phyloP scores from a whole-genome alignment of 495 filamentous ascomycete genomes.

The Penicillium coprophilum region DNA sequence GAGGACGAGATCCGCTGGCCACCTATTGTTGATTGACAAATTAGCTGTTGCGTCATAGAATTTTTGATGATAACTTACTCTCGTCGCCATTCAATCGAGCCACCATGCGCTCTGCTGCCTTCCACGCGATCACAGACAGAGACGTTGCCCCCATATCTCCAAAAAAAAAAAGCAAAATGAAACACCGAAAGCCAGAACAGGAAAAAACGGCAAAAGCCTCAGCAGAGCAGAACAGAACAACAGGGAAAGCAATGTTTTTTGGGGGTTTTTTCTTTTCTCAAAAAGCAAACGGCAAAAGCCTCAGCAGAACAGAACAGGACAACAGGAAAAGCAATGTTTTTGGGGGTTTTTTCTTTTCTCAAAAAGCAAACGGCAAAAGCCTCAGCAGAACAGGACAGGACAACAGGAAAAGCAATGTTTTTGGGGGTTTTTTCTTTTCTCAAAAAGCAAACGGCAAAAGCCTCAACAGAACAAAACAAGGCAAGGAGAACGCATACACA shows the following conservation, averaged over 20 bases:
- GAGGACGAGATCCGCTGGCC: neutral
- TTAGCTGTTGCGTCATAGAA: neutral
- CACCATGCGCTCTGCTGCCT: neutral
- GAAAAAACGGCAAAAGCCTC: no score
- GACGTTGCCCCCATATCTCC: neutral
- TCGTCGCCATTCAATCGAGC: neutral
- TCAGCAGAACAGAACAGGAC: no score
- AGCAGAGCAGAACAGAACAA: no score
- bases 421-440: neutral
- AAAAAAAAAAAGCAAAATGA: neutral
- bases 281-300: no score
- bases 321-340: no score
- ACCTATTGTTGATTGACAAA: neutral
- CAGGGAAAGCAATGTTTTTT: no score
- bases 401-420: neutral
- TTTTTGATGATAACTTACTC: neutral
- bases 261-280: no score
- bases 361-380: neutral
- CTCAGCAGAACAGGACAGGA: neutral
- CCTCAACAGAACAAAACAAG: neutral
- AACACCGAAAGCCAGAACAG: no score
- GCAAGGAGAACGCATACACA: neutral
- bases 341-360: no score
- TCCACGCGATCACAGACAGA: conserved; percentile 6
- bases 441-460: conserved; percentile 6